Evolutionary conservation across 1,139 yeast species (phyloP).

Genomic region (Geotrichum citri-aurantii): DNA sequence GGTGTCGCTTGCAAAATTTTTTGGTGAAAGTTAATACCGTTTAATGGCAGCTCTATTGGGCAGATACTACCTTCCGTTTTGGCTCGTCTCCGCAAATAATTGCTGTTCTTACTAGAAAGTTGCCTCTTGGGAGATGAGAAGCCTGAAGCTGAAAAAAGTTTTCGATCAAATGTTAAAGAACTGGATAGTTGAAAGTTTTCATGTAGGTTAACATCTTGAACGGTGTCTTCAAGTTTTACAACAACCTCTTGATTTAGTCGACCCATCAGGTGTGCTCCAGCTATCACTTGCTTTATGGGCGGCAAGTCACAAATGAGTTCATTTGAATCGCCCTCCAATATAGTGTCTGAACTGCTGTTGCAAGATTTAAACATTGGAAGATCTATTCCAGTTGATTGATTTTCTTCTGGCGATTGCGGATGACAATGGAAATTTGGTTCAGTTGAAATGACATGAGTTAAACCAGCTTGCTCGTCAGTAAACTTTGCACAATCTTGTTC

Average conservation of each 20-base stretch:
- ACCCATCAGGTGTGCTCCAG: slow-evolving; percentile 10
- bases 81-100: slow-evolving; percentile 1
- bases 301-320: slow-evolving; percentile 3
- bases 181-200: background rate
- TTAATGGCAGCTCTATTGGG: background rate
- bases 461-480: background rate
- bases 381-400: background rate
- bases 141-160: background rate
- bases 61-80: background rate
- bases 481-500: background rate
- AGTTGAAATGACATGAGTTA: background rate
- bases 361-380: background rate
- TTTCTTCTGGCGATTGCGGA: background rate
- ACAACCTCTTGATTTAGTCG: background rate
- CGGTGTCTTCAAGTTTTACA: slow-evolving; percentile 13
- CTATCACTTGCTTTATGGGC: slow-evolving; percentile 6
- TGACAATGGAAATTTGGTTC: background rate
- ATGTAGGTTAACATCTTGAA: slow-evolving; percentile 7
- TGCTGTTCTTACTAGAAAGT: background rate
- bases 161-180: background rate
- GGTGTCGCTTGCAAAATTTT: background rate
- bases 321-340: slow-evolving; percentile 7
- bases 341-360: slow-evolving; percentile 16
- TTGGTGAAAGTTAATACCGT: no score
- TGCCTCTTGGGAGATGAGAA: slow-evolving; percentile 1